Base-by-base conservation (phyloP, 2,329 filamentous ascomycete genomes). In the Diaporthe sp. region DNA sequence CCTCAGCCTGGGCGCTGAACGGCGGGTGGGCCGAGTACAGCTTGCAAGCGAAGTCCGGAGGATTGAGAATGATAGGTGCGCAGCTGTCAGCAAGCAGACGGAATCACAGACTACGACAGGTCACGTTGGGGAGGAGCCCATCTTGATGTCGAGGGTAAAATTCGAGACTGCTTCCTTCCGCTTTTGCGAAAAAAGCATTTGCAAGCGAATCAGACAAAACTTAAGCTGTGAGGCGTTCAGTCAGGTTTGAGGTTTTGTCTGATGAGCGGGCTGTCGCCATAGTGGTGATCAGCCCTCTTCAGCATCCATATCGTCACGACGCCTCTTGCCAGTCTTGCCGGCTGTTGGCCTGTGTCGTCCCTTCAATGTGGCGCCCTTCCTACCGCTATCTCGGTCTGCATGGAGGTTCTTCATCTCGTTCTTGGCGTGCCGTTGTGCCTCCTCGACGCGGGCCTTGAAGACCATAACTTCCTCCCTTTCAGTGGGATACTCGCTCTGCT, bases 391-490 rank as follows among this genome's bases (percentile, higher is more conserved):
- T 64, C 60, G 45, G 28, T 68, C 64, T 77, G 97, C 95, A 72
- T 94, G 89, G 78, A 96, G 82, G 72, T 91, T 89, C 87, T 96
- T 97, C 92, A 98, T 94, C 84, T 97, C 92, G 72, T 89, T 90
- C 67, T 94, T 91, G 0, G 96, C 94, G 72, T 94, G 88, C 61
- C 95, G 88, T 82, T 98, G 95, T 0, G 96, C 96, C 82, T 97
- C 95, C 74, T 94, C 92, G 0, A 97, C 94, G 2, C 94, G 88
- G 72, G 91, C 87, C 78, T 92, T 92, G 83, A 97, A 93, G 0
- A 96, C 89, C 91, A 97, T 94, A 0, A 96, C 94, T 81, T 97
- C 95, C 25, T 97, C 95, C 85, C 95, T 95, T 64, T 92, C 90
- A 0, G 91, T 87, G 10, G 90, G 86, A 79, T 94, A 94, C 81